phyloP scores from a whole-genome alignment of 345 rosid genomes.

The Hypericum androsaemum region DNA sequence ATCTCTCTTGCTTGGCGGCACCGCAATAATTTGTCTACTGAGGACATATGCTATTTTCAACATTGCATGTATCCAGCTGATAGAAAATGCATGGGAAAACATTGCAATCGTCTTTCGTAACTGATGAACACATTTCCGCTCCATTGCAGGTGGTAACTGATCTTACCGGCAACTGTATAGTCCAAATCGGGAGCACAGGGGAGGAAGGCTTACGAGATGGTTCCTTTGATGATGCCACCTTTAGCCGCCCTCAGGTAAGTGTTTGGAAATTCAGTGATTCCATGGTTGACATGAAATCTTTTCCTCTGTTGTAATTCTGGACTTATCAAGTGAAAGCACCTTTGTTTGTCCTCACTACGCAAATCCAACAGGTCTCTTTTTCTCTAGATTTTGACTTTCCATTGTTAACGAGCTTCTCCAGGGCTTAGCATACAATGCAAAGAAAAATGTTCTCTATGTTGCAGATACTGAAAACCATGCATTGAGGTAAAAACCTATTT shows the following conservation, averaged over 20 bases:
- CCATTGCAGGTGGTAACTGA: conserved; percentile 71
- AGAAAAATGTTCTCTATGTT: conserved; percentile 77
- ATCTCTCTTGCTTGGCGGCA: too few relatives aligned
- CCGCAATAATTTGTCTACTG: too few relatives aligned
- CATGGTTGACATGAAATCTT: too few relatives aligned
- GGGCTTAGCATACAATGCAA: conserved; percentile 89
- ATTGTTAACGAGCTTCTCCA: conserved; percentile 25
- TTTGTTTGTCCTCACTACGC: background rate
- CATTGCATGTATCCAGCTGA: too few relatives aligned
- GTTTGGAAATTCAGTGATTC: background rate
- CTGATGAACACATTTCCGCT: conserved; percentile 8
- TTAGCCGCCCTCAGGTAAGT: conserved; percentile 79
- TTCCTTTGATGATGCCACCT: conserved; percentile 69
- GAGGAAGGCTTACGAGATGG: conserved; percentile 84
- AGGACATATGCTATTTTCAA: too few relatives aligned
- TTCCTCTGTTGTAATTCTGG: too few relatives aligned
- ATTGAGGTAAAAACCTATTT: conserved; percentile 43
- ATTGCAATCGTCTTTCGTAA: background rate
- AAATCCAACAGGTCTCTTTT: background rate
- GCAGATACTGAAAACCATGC: conserved; percentile 98
- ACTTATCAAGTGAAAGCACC: too few relatives aligned
- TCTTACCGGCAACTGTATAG: conserved; percentile 72
- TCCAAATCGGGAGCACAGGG: conserved; percentile 77
- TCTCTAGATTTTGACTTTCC: conserved; percentile 2
- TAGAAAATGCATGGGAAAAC: too few relatives aligned